Evolutionary conservation across 108 stramenopile genomes (phyloP), one percentile per base, ranked within the genome.

Genomic region (Skeletonema potamos): DNA sequence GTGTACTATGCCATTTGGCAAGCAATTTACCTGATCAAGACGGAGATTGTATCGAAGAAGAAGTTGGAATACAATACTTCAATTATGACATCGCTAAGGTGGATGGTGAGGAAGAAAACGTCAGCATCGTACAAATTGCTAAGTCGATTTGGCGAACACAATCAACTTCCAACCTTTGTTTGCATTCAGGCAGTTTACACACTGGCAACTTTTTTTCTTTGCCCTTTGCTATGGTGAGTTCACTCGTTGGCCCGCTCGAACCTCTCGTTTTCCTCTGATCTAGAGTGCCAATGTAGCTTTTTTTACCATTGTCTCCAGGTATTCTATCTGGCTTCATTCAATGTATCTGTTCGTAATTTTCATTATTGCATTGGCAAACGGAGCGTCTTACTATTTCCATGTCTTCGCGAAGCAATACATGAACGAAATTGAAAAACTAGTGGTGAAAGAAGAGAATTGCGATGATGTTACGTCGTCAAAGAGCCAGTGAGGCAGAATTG

Each of bases 1-100:
- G 1, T 64, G 12, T 73, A 73, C 33, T 92, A 93, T 75, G 34
- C 60, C 12, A 6, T 84, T 30, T 93, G 92, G 92, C 92, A 93
- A 62, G 62, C 68, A 12, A 11, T 73, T 1, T 93, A 93, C 81
- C 62, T 87, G 56, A 4, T 92, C 22, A 92, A 90, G 68, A 93
- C 90, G 46, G 92, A 93, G 74, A 33, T 89, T 18, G 17, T 77
- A 63, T 89, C 88, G 54, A 74, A 68, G 74, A 59, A 51, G 57
- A 80, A 84, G 46, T 43, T 84, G 36, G 34, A 55, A 5, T 72
- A 72, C 68, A 72, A 79, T 34, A 69, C 79, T 0, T 70, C 77
- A 37, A 64, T 80, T 1, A 65, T 72, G 69, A 84, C 83, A 29
- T 77, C 75, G 9, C 44, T 84, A 18, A 69, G 83, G 4, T 81